A percentile compares a stretch with the other conserved stretches of the same genome.
Evolutionary conservation across 805 yeast genomes (phyloP).

Genomic region (Pichia heedii): DNA sequence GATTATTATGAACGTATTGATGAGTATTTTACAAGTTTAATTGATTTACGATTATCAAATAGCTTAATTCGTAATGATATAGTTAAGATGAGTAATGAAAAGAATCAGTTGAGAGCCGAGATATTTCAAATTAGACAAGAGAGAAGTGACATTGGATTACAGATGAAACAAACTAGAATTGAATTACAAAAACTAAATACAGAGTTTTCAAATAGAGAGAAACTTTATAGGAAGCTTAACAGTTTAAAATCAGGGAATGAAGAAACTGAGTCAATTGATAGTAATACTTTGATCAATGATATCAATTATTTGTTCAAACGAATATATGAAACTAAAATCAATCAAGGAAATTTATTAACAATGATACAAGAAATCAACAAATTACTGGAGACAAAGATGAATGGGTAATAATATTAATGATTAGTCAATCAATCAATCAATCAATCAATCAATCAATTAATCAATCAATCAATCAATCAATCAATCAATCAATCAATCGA

Average conservation of each 20-base stretch:
- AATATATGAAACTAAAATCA: background rate
- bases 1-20: conserved; percentile 19
- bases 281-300: background rate
- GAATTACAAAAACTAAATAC: conserved; percentile 1
- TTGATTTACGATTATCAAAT: conserved; percentile 30
- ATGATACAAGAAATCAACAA: background rate
- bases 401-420: background rate
- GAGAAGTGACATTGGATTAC: conserved; percentile 8
- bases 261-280: background rate
- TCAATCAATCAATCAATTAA: no score
- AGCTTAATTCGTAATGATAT: conserved; percentile 26
- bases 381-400: background rate
- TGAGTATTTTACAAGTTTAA: conserved; percentile 23
- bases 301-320: background rate
- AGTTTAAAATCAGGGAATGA: background rate
- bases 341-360: background rate
- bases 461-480: no score
- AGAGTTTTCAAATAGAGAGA: conserved; percentile 6
- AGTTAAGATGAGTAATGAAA: conserved; percentile 20
- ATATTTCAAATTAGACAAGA: conserved; percentile 24
- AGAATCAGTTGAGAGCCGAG: conserved; percentile 22
- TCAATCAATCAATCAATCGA: no score
- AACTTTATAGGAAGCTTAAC: conserved; percentile 4
- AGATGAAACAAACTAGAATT: conserved; percentile 4
- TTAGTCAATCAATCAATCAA: no score